Evolutionary conservation across 805 yeast species (phyloP), one percentile per base, ranked within the genome.

Genomic region (Candida ascalaphidarum): DNA sequence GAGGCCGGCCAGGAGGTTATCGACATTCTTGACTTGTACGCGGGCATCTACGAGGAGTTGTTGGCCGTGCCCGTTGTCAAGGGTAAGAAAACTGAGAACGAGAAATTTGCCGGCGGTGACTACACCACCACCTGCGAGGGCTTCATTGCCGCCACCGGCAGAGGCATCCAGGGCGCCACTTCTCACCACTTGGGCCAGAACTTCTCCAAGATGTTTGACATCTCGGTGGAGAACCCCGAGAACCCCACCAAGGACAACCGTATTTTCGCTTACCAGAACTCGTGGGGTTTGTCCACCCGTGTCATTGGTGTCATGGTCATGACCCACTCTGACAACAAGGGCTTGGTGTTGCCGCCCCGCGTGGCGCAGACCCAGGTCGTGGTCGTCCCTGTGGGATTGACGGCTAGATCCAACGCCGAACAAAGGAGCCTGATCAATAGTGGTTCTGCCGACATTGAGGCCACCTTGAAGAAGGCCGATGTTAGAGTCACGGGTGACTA

Each of bases 91-190:
- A 89, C 98, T 33, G 96, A 83, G 55, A 88, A 89, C 65, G 99
- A 92, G 68, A 88, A 85, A 66, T 92, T 92, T 47, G 98, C 99
- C 23, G 99, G 99, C 57, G 96, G 96, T 55, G 76, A 74, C 44
- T 92, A 76, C 69, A 89, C 97, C 39, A 85, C 96, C 31, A 88
- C 98, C 25, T 79, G 78, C 44, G 99, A 92, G 65, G 97, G 97
- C 42, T 92, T 82, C 55, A 85, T 92, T 46, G 95, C 96, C 44
- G 83, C 96, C 37, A 92, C 97, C 32, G 99, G 99, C 47, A 83
- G 99, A 70, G 99, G 97, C 71, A 92, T 92, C 46, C 99, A 92
- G 67, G 98, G 97, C 61, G 99, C 89, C 36, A 92, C 99, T 21
- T 86, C 96, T 21, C 99, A 92, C 66, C 92, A 88, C 55, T 69